A percentile compares a stretch with the other conserved stretches of the same genome.
These are phyloP conservation scores for Colletotrichum chrysophilum DNA, from an alignment of 2,329 filamentous ascomycete species.

Conservation along the genomic window DNA sequence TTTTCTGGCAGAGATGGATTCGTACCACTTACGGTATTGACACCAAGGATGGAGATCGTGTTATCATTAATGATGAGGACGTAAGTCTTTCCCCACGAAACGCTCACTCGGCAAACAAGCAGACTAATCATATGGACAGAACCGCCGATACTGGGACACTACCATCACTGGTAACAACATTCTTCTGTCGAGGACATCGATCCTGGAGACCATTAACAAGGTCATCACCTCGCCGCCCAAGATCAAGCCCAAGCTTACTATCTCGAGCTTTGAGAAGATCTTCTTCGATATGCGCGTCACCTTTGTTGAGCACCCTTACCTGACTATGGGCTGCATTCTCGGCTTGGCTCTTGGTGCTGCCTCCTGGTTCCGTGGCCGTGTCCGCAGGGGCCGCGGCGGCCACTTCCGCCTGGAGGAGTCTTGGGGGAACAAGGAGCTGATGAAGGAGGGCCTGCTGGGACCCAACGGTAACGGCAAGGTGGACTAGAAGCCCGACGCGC, in stretches of 20 bases:
- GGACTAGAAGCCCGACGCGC: slow-evolving; percentile 38
- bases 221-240: slow-evolving; percentile 71
- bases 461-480: slow-evolving; percentile 54
- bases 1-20: slow-evolving; percentile 98
- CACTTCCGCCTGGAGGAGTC: slow-evolving; percentile 69
- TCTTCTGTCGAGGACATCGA: slow-evolving; percentile 85
- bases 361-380: slow-evolving; percentile 59
- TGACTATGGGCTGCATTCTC: slow-evolving; percentile 62
- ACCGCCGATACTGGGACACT: slow-evolving; percentile 92
- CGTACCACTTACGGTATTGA: slow-evolving; percentile 94
- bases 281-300: slow-evolving; percentile 69
- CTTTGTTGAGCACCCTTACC: slow-evolving; percentile 64
- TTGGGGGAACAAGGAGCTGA: slow-evolving; percentile 55
- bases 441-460: slow-evolving; percentile 69
- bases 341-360: slow-evolving; percentile 59
- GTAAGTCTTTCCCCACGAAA: slow-evolving; percentile 62
- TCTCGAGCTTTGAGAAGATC: slow-evolving; percentile 72
- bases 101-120: neutral
- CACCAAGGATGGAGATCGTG: slow-evolving; percentile 84
- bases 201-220: slow-evolving; percentile 83
- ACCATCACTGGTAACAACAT: slow-evolving; percentile 91
- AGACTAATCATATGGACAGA: slow-evolving; percentile 53
- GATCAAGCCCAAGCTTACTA: slow-evolving; percentile 80
- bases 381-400: slow-evolving; percentile 58
- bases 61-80: slow-evolving; percentile 97